These are phyloP conservation scores for Platanthera guangdongensis DNA, from an alignment of 106 monocot species.

Conservation along the genomic window DNA sequence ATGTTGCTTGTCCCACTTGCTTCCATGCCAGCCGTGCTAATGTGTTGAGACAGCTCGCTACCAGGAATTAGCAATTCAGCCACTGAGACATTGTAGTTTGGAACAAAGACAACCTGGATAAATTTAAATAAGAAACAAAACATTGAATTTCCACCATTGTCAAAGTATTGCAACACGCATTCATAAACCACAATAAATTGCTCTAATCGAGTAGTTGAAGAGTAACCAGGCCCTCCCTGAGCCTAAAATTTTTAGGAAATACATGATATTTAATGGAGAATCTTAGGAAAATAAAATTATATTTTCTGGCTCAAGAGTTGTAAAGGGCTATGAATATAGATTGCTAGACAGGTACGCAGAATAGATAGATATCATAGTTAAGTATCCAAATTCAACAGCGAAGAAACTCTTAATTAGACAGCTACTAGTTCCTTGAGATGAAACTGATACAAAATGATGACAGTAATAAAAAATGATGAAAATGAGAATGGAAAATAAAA, in stretches of 20 bases:
- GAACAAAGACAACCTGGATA: conserved; percentile 72
- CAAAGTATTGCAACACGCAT: neutral
- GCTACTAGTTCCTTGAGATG: too few species aligned
- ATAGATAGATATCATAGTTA: too few species aligned
- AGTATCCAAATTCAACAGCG: too few species aligned
- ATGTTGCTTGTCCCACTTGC: conserved; percentile 96
- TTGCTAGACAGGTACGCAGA: too few species aligned
- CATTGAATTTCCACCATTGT: neutral
- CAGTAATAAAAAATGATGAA: too few species aligned
- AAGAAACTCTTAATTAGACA: too few species aligned
- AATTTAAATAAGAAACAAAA: neutral
- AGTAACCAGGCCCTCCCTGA: neutral
- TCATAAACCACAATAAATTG: neutral
- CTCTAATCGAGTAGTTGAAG: neutral
- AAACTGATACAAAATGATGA: too few species aligned
- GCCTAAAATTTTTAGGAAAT: neutral
- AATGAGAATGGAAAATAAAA: too few species aligned
- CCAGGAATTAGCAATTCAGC: conserved; percentile 90
- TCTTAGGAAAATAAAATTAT: neutral
- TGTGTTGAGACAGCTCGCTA: conserved; percentile 91
- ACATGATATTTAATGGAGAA: neutral
- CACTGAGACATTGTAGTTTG: conserved; percentile 88
- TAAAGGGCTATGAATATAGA: neutral
- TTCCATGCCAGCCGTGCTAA: conserved; percentile 95
- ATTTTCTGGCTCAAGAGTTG: neutral